phyloP scores from a whole-genome alignment of 306 rosid genomes.

The Herpetospermum pedunculosum region DNA sequence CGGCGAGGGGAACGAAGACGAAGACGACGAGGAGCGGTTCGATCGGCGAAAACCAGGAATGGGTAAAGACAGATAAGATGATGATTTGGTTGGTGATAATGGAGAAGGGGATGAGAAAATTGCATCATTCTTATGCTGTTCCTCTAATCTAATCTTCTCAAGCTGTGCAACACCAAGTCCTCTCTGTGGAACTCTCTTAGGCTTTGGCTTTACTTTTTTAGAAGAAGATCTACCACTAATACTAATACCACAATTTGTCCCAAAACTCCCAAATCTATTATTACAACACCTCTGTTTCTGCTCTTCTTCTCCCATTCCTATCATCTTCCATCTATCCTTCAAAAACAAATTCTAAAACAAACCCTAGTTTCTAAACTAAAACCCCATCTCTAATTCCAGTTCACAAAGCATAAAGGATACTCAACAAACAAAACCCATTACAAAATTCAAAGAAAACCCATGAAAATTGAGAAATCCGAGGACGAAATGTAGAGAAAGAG shows the following conservation, averaged over 20 bases:
- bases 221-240: conserved; percentile 34
- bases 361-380: not conserved
- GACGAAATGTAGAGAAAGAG: not conserved
- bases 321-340: conserved; percentile 27
- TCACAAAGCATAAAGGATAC: not conserved
- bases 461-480: not conserved
- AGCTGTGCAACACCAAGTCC: conserved; percentile 95
- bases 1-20: conserved; percentile 20
- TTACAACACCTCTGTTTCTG: conserved; percentile 21
- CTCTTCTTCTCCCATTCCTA: conserved; percentile 43
- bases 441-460: too few species aligned
- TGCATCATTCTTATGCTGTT: conserved; percentile 39
- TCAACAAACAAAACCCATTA: not conserved
- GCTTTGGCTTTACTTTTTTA: conserved; percentile 33
- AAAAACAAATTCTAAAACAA: conserved; percentile 13
- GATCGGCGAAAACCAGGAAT: conserved; percentile 25
- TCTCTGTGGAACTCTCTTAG: conserved; percentile 68
- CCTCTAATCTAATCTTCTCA: conserved; percentile 71
- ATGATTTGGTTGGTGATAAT: conserved; percentile 13
- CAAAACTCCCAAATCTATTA: conserved; percentile 14
- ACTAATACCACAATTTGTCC: conserved; percentile 3
- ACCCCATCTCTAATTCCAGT: not conserved
- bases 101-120: conserved; percentile 19
- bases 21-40: conserved; percentile 19
- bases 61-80: conserved; percentile 23